phyloP scores from a whole-genome alignment of 805 yeast species.

The Candida nonsorbophila region DNA sequence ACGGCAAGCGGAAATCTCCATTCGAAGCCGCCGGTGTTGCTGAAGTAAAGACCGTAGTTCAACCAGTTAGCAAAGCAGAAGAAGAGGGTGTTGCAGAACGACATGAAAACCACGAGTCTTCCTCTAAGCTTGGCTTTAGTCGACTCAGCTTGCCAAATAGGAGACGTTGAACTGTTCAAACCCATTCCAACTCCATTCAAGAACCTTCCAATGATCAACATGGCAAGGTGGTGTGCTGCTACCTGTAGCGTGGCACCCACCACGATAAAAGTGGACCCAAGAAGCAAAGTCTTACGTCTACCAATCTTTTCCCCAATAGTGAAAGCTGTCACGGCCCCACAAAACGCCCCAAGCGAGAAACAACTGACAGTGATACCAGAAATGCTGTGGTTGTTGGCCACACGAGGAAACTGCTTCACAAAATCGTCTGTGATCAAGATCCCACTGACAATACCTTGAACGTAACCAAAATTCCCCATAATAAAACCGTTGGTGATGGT shows the following conservation, averaged over 20 bases:
- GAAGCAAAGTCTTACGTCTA: constrained; percentile 27
- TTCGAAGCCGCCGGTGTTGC: constrained; percentile 34
- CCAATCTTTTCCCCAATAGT: constrained; percentile 30
- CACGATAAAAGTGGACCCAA: constrained; percentile 23
- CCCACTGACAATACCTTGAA: too few species aligned
- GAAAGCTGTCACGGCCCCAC: constrained; percentile 33
- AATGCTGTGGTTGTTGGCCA: constrained; percentile 6
- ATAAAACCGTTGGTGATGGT: too few species aligned
- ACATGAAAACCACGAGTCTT: constrained; percentile 38
- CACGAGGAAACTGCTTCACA: constrained; percentile 7
- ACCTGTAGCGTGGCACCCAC: constrained; percentile 35
- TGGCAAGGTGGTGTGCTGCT: constrained; percentile 24
- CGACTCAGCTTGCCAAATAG: constrained; percentile 34
- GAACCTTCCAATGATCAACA: constrained; percentile 34
- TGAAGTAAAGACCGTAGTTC: constrained; percentile 28
- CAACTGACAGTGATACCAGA: constrained; percentile 10
- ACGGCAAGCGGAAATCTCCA: constrained; percentile 39
- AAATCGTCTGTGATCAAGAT: constrained; percentile 10
- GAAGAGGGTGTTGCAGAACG: constrained; percentile 37
- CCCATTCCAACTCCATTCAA: constrained; percentile 41
- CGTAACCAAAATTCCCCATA: too few species aligned
- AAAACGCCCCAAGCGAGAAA: constrained; percentile 37
- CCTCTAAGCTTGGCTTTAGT: constrained; percentile 39
- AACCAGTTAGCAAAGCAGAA: constrained; percentile 32
- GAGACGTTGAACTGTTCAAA: constrained; percentile 30